phyloP scores from a whole-genome alignment of 192 early-diverging fungal species.

The Coemansia aciculifera region DNA sequence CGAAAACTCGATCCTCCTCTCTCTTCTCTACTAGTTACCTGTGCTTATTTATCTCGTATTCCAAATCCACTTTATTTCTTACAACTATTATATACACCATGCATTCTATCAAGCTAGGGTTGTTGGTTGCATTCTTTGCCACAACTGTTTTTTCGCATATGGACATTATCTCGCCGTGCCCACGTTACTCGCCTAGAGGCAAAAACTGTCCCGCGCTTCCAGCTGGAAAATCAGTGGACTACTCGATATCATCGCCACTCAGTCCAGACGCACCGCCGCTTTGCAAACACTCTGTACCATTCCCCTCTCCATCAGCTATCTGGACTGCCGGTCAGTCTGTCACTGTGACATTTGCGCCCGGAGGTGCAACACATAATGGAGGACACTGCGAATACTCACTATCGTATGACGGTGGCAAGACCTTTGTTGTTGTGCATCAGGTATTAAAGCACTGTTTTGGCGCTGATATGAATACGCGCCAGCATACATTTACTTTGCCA shows the following conservation, averaged over 20 bases:
- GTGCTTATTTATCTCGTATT: background rate
- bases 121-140: background rate
- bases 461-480: background rate
- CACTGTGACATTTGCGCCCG: slow-evolving; percentile 35
- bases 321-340: slow-evolving; percentile 53
- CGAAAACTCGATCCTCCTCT: background rate
- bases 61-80: background rate
- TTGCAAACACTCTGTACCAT: slow-evolving; percentile 17
- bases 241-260: slow-evolving; percentile 7
- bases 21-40: background rate
- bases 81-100: background rate
- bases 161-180: slow-evolving; percentile 39
- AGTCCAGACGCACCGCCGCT: background rate
- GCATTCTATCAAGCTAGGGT: background rate
- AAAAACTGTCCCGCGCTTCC: slow-evolving; percentile 3
- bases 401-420: slow-evolving; percentile 59
- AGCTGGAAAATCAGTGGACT: slow-evolving; percentile 2
- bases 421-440: slow-evolving; percentile 60
- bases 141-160: slow-evolving; percentile 28
- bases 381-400: slow-evolving; percentile 67
- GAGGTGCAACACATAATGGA: slow-evolving; percentile 42
- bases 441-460: slow-evolving; percentile 41
- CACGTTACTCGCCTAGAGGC: slow-evolving; percentile 16
- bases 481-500: slow-evolving; percentile 52
- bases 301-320: slow-evolving; percentile 15